Evolutionary conservation across 768 basidiomycete species (phyloP).

Genomic region (Mycena sanguinolenta): DNA sequence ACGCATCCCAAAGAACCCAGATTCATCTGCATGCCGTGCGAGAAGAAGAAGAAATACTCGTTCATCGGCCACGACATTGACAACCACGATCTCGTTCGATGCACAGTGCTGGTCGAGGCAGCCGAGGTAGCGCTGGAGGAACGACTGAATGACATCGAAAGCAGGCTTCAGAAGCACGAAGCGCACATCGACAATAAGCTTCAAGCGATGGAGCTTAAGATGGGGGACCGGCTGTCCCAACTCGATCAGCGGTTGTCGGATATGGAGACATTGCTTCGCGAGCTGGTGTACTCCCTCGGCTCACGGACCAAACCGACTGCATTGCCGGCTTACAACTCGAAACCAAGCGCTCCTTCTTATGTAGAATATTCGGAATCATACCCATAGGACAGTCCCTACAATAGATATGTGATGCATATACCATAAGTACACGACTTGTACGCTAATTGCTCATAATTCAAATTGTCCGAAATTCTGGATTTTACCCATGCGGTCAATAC

Average conservation of each 20-base stretch:
- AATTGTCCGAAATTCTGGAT: too few species aligned
- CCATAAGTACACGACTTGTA: too few species aligned
- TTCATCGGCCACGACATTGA: constrained; percentile 35
- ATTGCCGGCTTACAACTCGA: background rate
- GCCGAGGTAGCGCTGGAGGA: constrained; percentile 33
- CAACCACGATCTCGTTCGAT: constrained; percentile 41
- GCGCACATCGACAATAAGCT: constrained; percentile 31
- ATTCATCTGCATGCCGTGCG: constrained; percentile 40
- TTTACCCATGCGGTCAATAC: too few species aligned
- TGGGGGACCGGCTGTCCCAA: constrained; percentile 33
- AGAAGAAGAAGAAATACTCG: constrained; percentile 27
- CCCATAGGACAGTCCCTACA: too few species aligned
- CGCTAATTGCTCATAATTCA: too few species aligned
- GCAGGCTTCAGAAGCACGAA: constrained; percentile 29
- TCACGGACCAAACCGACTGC: constrained; percentile 2
- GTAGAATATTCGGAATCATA: constrained; percentile 7
- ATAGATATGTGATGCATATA: too few species aligned
- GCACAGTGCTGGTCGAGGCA: constrained; percentile 16
- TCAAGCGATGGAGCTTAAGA: constrained; percentile 23
- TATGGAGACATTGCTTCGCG: constrained; percentile 38
- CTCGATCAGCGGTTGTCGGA: constrained; percentile 36
- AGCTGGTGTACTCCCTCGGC: constrained; percentile 18
- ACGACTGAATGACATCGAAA: constrained; percentile 37
- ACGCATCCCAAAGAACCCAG: constrained; percentile 13
- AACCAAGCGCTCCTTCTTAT: background rate